Base-by-base conservation (phyloP, 495 filamentous ascomycete species). In the Antarctomyces pellizariae region DNA sequence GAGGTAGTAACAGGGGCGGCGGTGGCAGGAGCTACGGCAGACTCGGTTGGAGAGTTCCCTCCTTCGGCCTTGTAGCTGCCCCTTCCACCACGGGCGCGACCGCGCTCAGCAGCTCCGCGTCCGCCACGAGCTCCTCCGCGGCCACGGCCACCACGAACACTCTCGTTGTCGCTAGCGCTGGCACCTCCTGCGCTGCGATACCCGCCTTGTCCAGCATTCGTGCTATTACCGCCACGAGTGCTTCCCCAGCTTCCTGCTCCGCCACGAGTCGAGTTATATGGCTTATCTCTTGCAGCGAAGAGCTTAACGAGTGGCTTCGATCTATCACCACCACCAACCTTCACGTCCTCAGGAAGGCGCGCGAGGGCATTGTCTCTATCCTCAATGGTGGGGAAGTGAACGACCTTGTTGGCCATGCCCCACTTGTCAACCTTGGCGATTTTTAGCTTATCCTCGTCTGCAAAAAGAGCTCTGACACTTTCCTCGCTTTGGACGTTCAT, bases 81-180 rank as follows among this genome's bases (percentile, higher is more conserved):
- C 9, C 62, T 59, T 28, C 64, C 58, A 26, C 73, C 58, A 24
- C 65, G 45, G 18, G 57, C 58, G 12, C 69, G 53, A 13, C 64
- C 56, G 34, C 63, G 54, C 16, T 62, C 59, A 13, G 53, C 47
- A 13, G 53, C 47, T 28, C 59, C 47, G 5, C 55, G 47, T 24
- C 57, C 52, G 22, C 67, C 58, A 27, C 63, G 58, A 3, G 67
- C 57, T n/a, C 66, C 66, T 37, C 65, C 61, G 24, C 71, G 65
- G 26, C 67, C 67, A 19, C 67, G 57, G 11, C 67, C 57, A 22
- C 66, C 52, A 25, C 42, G 53, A 29, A 50, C 55, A 22, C 56
- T 64, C 41, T 90, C 78, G 29, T 77, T 83, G 43, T 90, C 86
- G 43, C 79, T 91, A n/a, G n/a, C n/a, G 32, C 75, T 59, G 16